Conservation (phyloP, 805 yeast genomes). For the Barnettozyma pratensis region DNA sequence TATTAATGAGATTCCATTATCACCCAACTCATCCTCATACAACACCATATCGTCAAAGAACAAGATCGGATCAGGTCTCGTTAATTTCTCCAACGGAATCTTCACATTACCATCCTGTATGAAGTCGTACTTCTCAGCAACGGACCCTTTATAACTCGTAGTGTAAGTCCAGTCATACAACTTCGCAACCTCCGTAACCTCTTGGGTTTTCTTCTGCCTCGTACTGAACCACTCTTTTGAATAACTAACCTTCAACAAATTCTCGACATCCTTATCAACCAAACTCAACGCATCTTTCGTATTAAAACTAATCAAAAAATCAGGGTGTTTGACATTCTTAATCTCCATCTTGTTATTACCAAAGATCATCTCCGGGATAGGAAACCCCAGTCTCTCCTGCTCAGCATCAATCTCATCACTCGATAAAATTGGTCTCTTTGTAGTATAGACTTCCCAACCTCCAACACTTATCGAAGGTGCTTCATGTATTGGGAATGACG, state of each 20-base stretch:
- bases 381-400: conserved; percentile 56
- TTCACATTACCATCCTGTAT: conserved; percentile 26
- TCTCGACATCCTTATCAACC: conserved; percentile 49
- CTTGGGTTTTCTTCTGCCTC: conserved; percentile 30
- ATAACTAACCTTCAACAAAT: conserved; percentile 70
- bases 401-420: conserved; percentile 69
- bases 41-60: conserved; percentile 86
- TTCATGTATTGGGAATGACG: conserved; percentile 58
- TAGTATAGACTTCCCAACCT: conserved; percentile 73
- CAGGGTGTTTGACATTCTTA: conserved; percentile 30
- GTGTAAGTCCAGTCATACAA: conserved; percentile 98
- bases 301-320: conserved; percentile 57
- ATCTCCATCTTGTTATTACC: conserved; percentile 71
- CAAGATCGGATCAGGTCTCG: conserved; percentile 75
- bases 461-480: conserved; percentile 63
- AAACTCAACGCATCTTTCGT: conserved; percentile 68
- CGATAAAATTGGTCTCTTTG: conserved; percentile 71
- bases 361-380: conserved; percentile 96
- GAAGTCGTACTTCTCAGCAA: conserved; percentile 16
- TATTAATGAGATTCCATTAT: conserved; percentile 82
- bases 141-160: conserved; percentile 67
- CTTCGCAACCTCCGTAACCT: conserved; percentile 57
- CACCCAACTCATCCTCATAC: conserved; percentile 94
- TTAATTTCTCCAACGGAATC: conserved; percentile 69
- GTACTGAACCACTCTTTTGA: conserved; percentile 72